Conservation (phyloP, 306 rosid species). For the Vigna angularis region DNA sequence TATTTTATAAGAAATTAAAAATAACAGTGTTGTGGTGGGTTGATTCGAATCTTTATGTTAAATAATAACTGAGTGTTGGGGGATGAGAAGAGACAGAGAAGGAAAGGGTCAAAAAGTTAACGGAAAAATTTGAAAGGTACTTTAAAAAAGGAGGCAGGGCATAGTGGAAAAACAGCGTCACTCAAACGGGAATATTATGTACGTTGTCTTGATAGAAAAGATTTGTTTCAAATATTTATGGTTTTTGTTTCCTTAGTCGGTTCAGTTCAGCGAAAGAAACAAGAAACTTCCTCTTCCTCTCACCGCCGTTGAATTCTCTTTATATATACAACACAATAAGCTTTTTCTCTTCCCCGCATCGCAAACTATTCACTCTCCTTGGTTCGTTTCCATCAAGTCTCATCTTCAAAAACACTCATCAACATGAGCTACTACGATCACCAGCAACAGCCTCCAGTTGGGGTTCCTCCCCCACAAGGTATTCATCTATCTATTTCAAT, state of each 20-base stretch:
- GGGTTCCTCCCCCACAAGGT: constrained; percentile 76
- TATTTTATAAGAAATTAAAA: too few species aligned
- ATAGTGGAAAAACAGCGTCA: constrained; percentile 20
- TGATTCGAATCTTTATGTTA: not conserved
- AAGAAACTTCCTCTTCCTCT: constrained; percentile 32
- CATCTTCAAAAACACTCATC: not conserved
- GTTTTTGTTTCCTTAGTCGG: constrained; percentile 34
- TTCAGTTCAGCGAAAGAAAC: constrained; percentile 21
- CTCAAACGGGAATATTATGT: not conserved
- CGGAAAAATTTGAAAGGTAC: not conserved
- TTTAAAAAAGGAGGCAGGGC: not conserved
- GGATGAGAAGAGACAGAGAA: not conserved
- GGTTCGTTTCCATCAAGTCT: not conserved
- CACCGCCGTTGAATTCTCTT: not conserved
- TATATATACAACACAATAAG: not conserved
- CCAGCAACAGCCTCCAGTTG: constrained; percentile 64
- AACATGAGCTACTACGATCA: constrained; percentile 58
- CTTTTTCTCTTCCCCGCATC: not conserved
- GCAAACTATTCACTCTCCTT: not conserved
- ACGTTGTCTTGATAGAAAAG: not conserved
- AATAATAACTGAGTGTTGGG: not conserved
- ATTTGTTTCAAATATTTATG: not conserved
- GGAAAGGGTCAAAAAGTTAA: not conserved
- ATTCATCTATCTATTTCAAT: not conserved
- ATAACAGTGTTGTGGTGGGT: not conserved